Evolutionary conservation across 345 rosid genomes (phyloP).

Genomic region (Crucihimalaya himalaica): DNA sequence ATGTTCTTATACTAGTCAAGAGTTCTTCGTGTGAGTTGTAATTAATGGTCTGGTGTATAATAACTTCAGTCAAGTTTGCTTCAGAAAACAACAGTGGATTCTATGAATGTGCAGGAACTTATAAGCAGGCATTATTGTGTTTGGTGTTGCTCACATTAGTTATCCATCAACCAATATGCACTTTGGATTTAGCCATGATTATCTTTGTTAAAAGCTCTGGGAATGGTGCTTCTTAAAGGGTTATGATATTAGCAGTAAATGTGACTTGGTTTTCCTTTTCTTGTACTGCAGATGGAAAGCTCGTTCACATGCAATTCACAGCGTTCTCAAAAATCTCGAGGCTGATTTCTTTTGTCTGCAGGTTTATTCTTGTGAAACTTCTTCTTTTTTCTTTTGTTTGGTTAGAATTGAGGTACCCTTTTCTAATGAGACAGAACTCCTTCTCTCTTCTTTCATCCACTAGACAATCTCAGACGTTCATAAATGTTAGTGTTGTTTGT

Average conservation of each 20-base stretch:
- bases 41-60: not conserved
- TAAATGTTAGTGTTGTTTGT: conserved; percentile 2
- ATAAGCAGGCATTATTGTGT: not conserved
- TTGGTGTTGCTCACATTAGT: not conserved
- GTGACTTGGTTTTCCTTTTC: conserved; percentile 13
- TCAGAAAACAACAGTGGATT: not conserved
- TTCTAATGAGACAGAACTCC: not conserved
- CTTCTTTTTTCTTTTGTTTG: not conserved
- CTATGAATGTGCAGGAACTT: not conserved
- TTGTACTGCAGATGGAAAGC: conserved; percentile 70
- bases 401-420: not conserved
- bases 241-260: not conserved
- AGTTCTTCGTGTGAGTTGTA: conserved; percentile 19
- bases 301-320: conserved; percentile 73
- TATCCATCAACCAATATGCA: not conserved
- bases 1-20: not conserved
- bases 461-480: not conserved
- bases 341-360: conserved; percentile 88
- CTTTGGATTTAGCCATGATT: not conserved
- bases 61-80: not conserved
- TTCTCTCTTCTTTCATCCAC: not conserved
- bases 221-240: not conserved
- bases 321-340: conserved; percentile 56
- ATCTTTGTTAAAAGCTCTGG: not conserved
- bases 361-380: conserved; percentile 42